phyloP scores from a whole-genome alignment of 176 grass and related monocot species.

The Aegilops sharonensis region DNA sequence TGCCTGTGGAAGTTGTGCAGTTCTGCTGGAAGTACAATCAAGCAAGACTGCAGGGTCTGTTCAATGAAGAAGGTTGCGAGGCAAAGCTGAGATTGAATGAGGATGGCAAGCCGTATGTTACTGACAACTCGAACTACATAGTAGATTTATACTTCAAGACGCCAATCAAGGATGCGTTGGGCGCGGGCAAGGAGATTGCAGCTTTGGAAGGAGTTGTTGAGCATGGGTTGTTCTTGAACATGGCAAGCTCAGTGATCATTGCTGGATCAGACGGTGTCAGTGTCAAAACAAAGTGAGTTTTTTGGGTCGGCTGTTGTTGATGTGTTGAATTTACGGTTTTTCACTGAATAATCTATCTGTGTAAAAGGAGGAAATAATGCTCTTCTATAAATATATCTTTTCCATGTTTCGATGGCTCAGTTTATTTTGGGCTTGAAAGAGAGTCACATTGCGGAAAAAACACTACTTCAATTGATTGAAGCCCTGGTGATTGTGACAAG shows the following conservation, averaged over 20 bases:
- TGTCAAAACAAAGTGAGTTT: conserved; percentile 75
- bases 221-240: conserved; percentile 94
- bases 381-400: conserved; percentile 38
- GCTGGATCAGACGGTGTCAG: conserved; percentile 80
- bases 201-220: conserved; percentile 88
- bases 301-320: conserved; percentile 5
- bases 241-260: conserved; percentile 87
- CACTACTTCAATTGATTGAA: conserved; percentile 3
- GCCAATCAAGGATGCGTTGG: conserved; percentile 79
- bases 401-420: background rate
- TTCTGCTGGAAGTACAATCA: conserved; percentile 98
- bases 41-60: conserved; percentile 71
- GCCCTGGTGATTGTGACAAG: background rate
- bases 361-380: conserved; percentile 31
- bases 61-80: conserved; percentile 73
- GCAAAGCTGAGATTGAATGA: conserved; percentile 75
- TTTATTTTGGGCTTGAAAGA: background rate
- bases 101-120: conserved; percentile 76
- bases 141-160: conserved; percentile 94
- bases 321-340: conserved; percentile 24
- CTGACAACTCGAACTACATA: conserved; percentile 79
- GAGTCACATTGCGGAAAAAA: background rate
- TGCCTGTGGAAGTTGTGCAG: conserved; percentile 97
- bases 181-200: conserved; percentile 75
- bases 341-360: conserved; percentile 28